A percentile compares a stretch with the other conserved stretches of the same genome.
Conservation (phyloP, 208 protist genomes). For the Leishmania tropica region DNA sequence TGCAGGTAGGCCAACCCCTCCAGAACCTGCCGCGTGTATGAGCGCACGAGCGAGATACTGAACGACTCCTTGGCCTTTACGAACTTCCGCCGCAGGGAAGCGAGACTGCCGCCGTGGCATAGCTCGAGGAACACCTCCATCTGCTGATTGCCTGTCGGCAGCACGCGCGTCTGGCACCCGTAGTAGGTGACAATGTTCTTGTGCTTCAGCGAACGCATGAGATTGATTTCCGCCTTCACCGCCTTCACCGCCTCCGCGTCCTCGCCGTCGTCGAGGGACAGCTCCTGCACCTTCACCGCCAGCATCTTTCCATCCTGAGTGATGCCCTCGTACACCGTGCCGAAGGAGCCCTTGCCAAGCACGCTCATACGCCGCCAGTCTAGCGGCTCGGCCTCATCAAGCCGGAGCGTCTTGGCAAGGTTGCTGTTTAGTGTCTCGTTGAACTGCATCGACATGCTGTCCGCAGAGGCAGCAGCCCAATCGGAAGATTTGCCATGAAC, state of each 20-base stretch:
- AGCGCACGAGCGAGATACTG: conserved; percentile 69
- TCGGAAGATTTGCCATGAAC: not conserved
- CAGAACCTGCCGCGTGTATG: conserved; percentile 90
- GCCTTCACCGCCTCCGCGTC: conserved; percentile 63
- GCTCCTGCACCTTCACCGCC: conserved; percentile 90
- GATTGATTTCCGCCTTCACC: conserved; percentile 81
- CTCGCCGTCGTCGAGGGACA: conserved; percentile 54
- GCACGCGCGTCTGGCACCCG: conserved; percentile 76
- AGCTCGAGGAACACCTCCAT: conserved; percentile 93
- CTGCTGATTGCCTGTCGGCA: conserved; percentile 44
- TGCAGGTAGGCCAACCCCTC: conserved; percentile 89
- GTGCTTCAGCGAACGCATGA: conserved; percentile 86
- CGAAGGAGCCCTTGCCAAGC: conserved; percentile 87
- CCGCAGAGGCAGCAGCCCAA: not conserved
- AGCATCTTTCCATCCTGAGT: conserved; percentile 82
- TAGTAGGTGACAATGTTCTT: conserved; percentile 91
- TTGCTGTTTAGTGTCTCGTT: conserved; percentile 34
- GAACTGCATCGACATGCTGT: conserved; percentile 38
- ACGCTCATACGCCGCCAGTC: conserved; percentile 79
- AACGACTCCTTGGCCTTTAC: conserved; percentile 73
- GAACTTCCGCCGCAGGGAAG: conserved; percentile 67
- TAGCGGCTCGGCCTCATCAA: conserved; percentile 56
- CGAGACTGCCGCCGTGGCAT: conserved; percentile 82
- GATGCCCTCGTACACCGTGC: conserved; percentile 90
- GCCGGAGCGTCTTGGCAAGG: conserved; percentile 35